phyloP scores from a whole-genome alignment of 345 rosid species.

The Aethionema arabicum region DNA sequence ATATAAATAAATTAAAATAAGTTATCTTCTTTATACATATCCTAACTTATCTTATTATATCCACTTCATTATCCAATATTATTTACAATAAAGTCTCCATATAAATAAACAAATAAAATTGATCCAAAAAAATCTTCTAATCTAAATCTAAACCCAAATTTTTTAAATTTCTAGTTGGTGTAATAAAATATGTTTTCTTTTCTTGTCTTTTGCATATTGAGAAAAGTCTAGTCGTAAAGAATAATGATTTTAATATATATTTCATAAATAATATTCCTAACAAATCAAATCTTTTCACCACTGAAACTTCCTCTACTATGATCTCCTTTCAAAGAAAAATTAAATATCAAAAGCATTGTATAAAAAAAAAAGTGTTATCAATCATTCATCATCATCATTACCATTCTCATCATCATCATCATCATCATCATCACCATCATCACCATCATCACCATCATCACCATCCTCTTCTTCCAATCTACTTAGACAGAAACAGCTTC shows the following conservation, averaged over 20 bases:
- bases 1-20: no score
- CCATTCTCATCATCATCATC: no score
- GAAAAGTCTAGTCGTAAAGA: slow-evolving; percentile 5
- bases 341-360: slow-evolving; percentile 21
- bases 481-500: slow-evolving; percentile 38
- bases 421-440: slow-evolving; percentile 7
- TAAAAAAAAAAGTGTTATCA: slow-evolving; percentile 5
- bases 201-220: slow-evolving; percentile 1
- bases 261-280: slow-evolving; percentile 22
- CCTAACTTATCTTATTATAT: no score
- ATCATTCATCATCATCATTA: slow-evolving; percentile 28
- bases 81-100: no score
- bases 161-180: no score
- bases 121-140: no score
- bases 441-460: slow-evolving; percentile 11
- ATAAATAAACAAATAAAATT: no score
- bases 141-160: no score
- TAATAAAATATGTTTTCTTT: no score
- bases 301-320: slow-evolving; percentile 22
- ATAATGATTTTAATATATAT: slow-evolving; percentile 9
- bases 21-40: no score
- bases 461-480: slow-evolving; percentile 36
- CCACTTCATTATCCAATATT: no score
- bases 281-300: slow-evolving; percentile 32
- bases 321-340: background rate